phyloP scores from a whole-genome alignment of 2,329 filamentous ascomycete species.

The Talaromyces sp. region DNA sequence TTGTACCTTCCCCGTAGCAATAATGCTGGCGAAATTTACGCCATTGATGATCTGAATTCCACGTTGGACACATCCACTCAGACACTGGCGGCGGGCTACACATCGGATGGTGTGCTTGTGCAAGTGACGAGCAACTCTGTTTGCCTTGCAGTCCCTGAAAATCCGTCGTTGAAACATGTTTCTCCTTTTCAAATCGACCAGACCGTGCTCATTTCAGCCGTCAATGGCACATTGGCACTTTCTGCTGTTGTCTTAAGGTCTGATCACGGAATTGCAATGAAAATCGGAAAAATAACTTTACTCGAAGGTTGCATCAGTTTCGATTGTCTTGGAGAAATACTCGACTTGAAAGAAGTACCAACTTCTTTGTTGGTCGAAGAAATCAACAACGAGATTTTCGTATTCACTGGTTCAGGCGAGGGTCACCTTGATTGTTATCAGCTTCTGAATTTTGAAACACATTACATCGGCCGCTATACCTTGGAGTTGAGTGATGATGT shows the following conservation, averaged over 20 bases:
- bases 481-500: constrained; percentile 21
- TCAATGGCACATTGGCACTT: constrained; percentile 23
- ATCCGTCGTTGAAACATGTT: constrained; percentile 16
- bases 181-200: constrained; percentile 18
- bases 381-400: constrained; percentile 19
- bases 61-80: constrained; percentile 36
- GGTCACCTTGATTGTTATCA: constrained; percentile 30
- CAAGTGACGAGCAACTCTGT: constrained; percentile 38
- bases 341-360: constrained; percentile 28
- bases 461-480: constrained; percentile 17
- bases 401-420: constrained; percentile 37
- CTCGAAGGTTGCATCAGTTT: constrained; percentile 15
- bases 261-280: constrained; percentile 21
- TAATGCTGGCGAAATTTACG: constrained; percentile 25
- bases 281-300: constrained; percentile 19
- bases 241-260: constrained; percentile 23
- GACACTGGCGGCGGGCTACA: constrained; percentile 39
- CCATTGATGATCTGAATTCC: constrained; percentile 31
- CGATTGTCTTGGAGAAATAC: constrained; percentile 16
- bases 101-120: constrained; percentile 28
- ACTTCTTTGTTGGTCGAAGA: constrained; percentile 28
- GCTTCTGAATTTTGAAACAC: constrained; percentile 17
- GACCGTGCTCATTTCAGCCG: constrained; percentile 23
- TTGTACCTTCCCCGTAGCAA: constrained; percentile 33
- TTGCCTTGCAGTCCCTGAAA: constrained; percentile 21